Evolutionary conservation across 2,329 filamentous ascomycete species (phyloP).

Genomic region (Hymenoscyphus fructigenus): DNA sequence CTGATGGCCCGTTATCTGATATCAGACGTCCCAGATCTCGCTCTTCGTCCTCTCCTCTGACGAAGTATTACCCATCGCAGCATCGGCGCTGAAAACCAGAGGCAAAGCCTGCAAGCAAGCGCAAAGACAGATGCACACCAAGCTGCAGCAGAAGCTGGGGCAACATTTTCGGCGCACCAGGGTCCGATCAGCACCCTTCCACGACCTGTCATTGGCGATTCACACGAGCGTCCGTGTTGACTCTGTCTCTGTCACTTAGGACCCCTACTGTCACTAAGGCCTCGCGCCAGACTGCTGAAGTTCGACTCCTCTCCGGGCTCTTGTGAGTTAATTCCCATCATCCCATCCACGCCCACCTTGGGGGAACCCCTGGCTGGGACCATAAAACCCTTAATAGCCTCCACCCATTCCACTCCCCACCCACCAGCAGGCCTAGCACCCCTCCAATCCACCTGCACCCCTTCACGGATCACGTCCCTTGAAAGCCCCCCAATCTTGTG

Average conservation of each 20-base stretch:
- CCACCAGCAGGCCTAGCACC: neutral
- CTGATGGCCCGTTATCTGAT: neutral
- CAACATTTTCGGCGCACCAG: constrained; percentile 15
- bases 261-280: neutral
- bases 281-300: neutral
- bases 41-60: neutral
- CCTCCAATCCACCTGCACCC: constrained; percentile 1
- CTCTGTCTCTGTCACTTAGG: neutral
- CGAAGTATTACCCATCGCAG: constrained; percentile 7
- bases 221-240: constrained; percentile 14
- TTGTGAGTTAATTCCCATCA: too few species aligned
- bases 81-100: neutral
- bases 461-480: constrained; percentile 6
- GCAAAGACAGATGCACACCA: neutral
- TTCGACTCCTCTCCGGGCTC: neutral
- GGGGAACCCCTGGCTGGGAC: neutral
- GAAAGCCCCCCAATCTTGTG: constrained; percentile 4
- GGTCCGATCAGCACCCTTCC: constrained; percentile 11
- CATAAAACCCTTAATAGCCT: neutral
- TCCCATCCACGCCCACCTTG: neutral
- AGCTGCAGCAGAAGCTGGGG: constrained; percentile 1
- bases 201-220: constrained; percentile 13
- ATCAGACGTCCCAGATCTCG: neutral
- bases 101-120: neutral
- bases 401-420: neutral